Conservation (phyloP, 192 early-diverging fungal species). For the Dispira simplex region DNA sequence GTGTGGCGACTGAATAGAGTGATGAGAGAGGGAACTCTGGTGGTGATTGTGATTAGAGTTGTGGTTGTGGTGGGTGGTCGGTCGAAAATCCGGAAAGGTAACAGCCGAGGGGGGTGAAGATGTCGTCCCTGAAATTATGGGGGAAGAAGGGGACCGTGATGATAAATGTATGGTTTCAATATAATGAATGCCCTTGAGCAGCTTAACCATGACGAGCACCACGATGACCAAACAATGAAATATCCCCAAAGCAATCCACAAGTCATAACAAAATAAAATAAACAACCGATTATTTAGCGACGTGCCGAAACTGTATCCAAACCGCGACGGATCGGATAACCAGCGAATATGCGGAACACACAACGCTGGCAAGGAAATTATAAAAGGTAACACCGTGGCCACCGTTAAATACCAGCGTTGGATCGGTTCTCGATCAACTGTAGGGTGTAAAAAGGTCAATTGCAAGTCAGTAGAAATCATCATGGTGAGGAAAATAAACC, state of each 20-base stretch:
- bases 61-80: neutral
- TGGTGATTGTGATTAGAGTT: neutral
- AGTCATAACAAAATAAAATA: constrained; percentile 10
- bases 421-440: neutral
- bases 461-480: constrained; percentile 11
- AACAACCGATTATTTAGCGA: neutral
- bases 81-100: neutral
- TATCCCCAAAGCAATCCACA: constrained; percentile 8
- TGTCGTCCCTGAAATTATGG: neutral
- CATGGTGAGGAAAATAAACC: constrained; percentile 10
- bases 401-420: constrained; percentile 1
- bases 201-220: constrained; percentile 1
- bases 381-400: constrained; percentile 2
- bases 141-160: neutral
- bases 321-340: constrained; percentile 4
- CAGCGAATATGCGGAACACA: constrained; percentile 10
- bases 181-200: constrained; percentile 6
- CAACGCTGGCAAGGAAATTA: constrained; percentile 5
- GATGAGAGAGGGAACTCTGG: neutral
- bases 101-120: too few species aligned
- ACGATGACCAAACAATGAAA: constrained; percentile 3
- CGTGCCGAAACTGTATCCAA: constrained; percentile 9
- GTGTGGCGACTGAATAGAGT: too few species aligned
- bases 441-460: constrained; percentile 8
- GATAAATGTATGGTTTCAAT: constrained; percentile 8